phyloP scores from a whole-genome alignment of 2,329 filamentous ascomycete genomes.

The Penicillium oxalicum region DNA sequence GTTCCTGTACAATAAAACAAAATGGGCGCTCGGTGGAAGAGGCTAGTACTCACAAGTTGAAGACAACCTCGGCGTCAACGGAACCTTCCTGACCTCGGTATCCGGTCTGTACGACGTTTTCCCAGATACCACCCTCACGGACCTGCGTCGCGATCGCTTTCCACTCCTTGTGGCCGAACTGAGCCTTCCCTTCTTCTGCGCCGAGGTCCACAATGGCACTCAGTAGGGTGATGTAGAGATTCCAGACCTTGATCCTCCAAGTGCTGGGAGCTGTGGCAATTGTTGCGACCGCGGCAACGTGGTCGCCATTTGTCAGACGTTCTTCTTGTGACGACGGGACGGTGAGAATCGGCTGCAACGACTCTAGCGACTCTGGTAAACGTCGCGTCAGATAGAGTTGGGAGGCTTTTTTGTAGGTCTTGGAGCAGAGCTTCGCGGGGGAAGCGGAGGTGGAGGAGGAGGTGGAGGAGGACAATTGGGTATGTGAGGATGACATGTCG shows the following conservation, averaged over 20 bases:
- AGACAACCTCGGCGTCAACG: conserved; percentile 87
- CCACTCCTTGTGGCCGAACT: conserved; percentile 83
- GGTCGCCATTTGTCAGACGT: conserved; percentile 41
- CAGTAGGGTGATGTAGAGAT: conserved; percentile 86
- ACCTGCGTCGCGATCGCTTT: conserved; percentile 75
- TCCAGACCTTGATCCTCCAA: conserved; percentile 93
- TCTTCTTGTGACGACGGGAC: conserved; percentile 41
- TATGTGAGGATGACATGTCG: conserved; percentile 38
- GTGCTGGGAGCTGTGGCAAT: conserved; percentile 73
- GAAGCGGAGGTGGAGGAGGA: conserved; percentile 64
- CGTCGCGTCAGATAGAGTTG: conserved; percentile 92
- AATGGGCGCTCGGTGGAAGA: not conserved
- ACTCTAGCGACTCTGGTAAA: conserved; percentile 80
- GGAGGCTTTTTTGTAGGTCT: conserved; percentile 88
- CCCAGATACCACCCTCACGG: conserved; percentile 87
- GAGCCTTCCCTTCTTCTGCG: conserved; percentile 79
- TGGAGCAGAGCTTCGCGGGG: conserved; percentile 62
- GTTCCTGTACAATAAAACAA: not conserved
- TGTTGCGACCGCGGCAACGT: conserved; percentile 55
- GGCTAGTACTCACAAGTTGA: conserved; percentile 41
- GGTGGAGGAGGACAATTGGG: conserved; percentile 61
- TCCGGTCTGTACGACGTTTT: conserved; percentile 79
- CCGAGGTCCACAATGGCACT: conserved; percentile 88
- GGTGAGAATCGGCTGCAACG: conserved; percentile 74
- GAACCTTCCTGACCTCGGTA: conserved; percentile 85